Percentiles rank a stretch among this genome's conserved stretches.
phyloP scores from a whole-genome alignment of 106 monocot species.

The Narthecium ossifragum region DNA sequence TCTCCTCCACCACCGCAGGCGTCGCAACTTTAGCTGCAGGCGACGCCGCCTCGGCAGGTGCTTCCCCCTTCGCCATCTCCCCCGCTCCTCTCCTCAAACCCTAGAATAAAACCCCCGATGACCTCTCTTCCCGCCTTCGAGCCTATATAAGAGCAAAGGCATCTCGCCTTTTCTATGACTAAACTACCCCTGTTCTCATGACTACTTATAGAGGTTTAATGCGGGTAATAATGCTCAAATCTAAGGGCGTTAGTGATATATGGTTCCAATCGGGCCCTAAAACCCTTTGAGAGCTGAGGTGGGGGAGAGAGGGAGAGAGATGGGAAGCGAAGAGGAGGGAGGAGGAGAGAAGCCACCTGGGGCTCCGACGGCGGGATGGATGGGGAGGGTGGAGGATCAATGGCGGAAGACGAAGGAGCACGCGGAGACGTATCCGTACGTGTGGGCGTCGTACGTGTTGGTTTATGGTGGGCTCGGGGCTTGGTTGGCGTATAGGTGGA shows the following conservation, averaged over 20 bases:
- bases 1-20: slow-evolving; percentile 48
- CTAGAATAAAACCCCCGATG: no score
- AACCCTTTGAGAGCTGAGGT: no score
- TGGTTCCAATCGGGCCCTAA: no score
- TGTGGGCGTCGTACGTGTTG: slow-evolving; percentile 86
- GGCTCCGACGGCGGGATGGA: slow-evolving; percentile 14
- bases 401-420: slow-evolving; percentile 69
- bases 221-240: no score
- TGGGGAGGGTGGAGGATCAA: slow-evolving; percentile 29
- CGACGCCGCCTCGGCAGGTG: background rate
- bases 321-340: slow-evolving; percentile 1
- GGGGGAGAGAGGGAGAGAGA: background rate
- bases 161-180: no score
- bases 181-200: no score
- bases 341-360: background rate
- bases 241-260: no score
- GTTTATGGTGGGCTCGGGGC: slow-evolving; percentile 78
- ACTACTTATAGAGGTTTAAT: no score
- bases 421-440: slow-evolving; percentile 93
- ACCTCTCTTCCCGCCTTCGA: background rate
- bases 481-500: slow-evolving; percentile 54
- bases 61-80: slow-evolving; percentile 13
- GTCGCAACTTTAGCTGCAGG: slow-evolving; percentile 2
- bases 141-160: no score
- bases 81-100: background rate